Conservation (phyloP, 768 basidiomycete species). For the Mycena pura region DNA sequence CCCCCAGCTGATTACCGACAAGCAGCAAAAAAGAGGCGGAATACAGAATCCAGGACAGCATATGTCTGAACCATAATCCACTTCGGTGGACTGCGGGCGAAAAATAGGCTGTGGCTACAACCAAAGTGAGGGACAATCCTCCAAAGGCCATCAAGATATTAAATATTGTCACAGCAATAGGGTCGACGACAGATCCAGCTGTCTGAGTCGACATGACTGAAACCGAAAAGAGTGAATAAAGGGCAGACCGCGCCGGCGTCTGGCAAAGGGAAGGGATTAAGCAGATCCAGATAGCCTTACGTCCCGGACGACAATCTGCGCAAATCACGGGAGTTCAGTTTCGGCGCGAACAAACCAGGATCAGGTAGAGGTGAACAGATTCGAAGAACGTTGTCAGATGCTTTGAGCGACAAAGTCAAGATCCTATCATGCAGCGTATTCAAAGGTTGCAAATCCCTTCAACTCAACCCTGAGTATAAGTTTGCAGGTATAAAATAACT, state of each 20-base stretch:
- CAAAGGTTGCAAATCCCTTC: no score
- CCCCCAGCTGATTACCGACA: neutral
- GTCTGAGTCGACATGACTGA: slow-evolving; percentile 3
- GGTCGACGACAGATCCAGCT: neutral
- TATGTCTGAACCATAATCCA: slow-evolving; percentile 12
- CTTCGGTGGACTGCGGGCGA: slow-evolving; percentile 5
- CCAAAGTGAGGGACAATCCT: neutral
- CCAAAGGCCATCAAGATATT: neutral
- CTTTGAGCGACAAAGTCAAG: no score
- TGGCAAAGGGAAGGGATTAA: no score
- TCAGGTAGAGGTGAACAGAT: neutral
- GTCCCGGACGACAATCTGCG: neutral
- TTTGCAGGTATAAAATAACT: no score
- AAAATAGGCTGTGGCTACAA: slow-evolving; percentile 4
- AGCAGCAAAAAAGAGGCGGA: slow-evolving; percentile 5
- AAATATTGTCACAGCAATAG: neutral
- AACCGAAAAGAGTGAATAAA: neutral
- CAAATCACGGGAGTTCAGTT: neutral
- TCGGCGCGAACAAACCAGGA: neutral
- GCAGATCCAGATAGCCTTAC: neutral
- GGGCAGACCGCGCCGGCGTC: neutral
- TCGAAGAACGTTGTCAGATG: no score
- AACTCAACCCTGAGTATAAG: no score
- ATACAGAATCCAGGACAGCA: slow-evolving; percentile 13
- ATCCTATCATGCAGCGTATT: no score